Base-by-base conservation (phyloP, 176 grass and related monocot species). In the Avena eriantha region DNA sequence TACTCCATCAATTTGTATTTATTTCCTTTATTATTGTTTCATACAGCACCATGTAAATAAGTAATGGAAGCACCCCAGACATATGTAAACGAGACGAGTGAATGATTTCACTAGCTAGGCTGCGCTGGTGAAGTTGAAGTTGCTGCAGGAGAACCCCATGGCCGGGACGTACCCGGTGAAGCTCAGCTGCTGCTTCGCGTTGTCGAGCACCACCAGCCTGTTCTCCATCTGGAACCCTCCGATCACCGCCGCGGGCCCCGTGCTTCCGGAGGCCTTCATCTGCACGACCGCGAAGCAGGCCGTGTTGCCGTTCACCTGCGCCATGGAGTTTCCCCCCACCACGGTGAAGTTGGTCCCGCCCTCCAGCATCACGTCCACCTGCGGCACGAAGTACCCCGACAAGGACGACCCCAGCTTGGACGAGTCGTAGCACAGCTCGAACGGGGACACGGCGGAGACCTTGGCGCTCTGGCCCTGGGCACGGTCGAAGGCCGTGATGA, bases 201-300 rank as follows among this genome's bases (percentile, higher is more conserved):
- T 65, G 61, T 95, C 93, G 45, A 95, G 92, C 49, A 86, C 73
- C 48, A 92, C 35, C 33, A 95, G 80, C 82, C 82, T 92, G 79
- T 86, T 86, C 88, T 92, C 88, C 90, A 92, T 87, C 83, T 95
- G 93, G 76, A 88, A 95, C 34, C 90, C 90, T 19, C 93, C 88
- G 43, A 95, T 66, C 68, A 90, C 75, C 79, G 53, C 73, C 39
- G 90, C 82, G 19, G 80, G 85, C 46, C 54, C 6, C 5, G 10
- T 13, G 36, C 39, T 41, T 41, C 18, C 77, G n/a, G 60, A 46
- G 26, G 17, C 63, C 21, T 76, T 49, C 86, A 79, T 76, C 57
- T 72, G 63, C 0, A 76, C 2, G 84, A 95, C 79, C 23, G 80
- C 88, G 15, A 93, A 78, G 88, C 93, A 95, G 4, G 88, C 88